A percentile compares a stretch with the other conserved stretches of the same genome.
phyloP scores from a whole-genome alignment of 2,329 filamentous ascomycete genomes.

The Talaromyces atroroseus region DNA sequence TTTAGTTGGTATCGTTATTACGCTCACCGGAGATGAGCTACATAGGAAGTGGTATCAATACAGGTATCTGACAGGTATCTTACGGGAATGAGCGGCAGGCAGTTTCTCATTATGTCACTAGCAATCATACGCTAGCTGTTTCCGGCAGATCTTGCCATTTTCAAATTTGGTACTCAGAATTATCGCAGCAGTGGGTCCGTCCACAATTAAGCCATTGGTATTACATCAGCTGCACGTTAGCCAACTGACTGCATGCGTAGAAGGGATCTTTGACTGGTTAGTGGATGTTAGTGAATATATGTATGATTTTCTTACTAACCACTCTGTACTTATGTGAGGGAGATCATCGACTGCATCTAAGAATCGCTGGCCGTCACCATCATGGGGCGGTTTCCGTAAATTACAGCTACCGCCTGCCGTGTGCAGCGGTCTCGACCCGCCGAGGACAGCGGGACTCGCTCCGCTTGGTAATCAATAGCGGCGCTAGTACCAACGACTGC shows the following conservation, averaged over 20 bases:
- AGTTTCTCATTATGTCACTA: neutral
- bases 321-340: no score
- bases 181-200: neutral
- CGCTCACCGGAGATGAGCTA: neutral
- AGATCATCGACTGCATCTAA: no score
- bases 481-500: neutral
- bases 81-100: neutral
- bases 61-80: neutral
- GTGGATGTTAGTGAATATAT: no score
- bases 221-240: no score
- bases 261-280: no score
- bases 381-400: neutral
- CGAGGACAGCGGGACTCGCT: slow-evolving; percentile 1
- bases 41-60: neutral
- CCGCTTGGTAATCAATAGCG: neutral
- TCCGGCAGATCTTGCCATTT: neutral
- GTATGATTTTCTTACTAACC: no score
- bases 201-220: no score
- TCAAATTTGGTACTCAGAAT: neutral
- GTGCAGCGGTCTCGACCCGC: slow-evolving; percentile 13
- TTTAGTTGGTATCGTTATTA: neutral
- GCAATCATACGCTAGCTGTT: neutral
- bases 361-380: no score
- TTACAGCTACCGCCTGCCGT: slow-evolving; percentile 13
- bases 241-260: no score